Conservation (phyloP, 352 stramenopile species). For the Phytopythium kandeliae region DNA sequence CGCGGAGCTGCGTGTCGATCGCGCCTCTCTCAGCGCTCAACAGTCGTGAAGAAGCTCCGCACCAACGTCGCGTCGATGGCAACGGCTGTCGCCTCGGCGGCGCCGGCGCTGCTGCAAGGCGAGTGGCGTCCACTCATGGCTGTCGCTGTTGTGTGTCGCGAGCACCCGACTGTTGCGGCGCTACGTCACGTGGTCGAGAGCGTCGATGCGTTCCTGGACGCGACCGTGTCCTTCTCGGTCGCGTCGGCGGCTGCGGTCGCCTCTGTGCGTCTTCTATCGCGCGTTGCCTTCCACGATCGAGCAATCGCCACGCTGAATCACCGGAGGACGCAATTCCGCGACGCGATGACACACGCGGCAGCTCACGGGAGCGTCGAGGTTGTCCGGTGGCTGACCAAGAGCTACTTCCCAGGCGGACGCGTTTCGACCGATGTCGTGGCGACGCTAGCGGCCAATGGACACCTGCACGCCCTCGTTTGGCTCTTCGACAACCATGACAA, state of each 20-base stretch:
- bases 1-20: too few relatives aligned
- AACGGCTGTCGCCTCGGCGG: not conserved
- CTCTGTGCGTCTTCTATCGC: slow-evolving; percentile 2
- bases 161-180: not conserved
- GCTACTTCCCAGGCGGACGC: slow-evolving; percentile 11
- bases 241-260: not conserved
- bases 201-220: slow-evolving; percentile 10
- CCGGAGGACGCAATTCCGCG: slow-evolving; percentile 7
- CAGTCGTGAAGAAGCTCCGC: too few relatives aligned
- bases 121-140: not conserved
- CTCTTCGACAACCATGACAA: slow-evolving; percentile 17
- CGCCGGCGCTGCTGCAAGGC: not conserved
- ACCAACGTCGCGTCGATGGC: too few relatives aligned
- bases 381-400: slow-evolving; percentile 14
- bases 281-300: not conserved
- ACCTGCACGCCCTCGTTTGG: slow-evolving; percentile 27
- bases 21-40: too few relatives aligned
- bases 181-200: slow-evolving; percentile 6
- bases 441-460: slow-evolving; percentile 18
- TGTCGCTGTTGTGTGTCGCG: not conserved
- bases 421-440: slow-evolving; percentile 33
- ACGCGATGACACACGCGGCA: slow-evolving; percentile 5
- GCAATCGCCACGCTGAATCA: not conserved
- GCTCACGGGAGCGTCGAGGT: slow-evolving; percentile 9
- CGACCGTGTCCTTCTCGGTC: not conserved